Evolutionary conservation across 2,329 filamentous ascomycete species (phyloP), one percentile per base, ranked within the genome.

Genomic region (Hypoxylon sp.): DNA sequence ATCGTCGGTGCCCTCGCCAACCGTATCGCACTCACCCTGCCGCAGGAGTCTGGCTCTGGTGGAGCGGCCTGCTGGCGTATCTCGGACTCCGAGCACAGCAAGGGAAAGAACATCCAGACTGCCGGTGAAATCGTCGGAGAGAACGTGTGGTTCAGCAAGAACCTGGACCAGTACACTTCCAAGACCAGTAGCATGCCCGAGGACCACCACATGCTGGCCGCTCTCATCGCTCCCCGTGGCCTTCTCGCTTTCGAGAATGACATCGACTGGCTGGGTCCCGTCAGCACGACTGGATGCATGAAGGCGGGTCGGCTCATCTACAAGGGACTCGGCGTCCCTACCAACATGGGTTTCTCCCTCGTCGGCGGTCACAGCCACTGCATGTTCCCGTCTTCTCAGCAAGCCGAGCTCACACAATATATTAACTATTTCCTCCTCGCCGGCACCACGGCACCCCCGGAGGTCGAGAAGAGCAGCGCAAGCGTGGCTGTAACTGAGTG

Each of bases 1-100:
- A 81, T 90, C n/a, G 86, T 84, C 3, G 87, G 87, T 14, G 88
- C 88, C 2, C 81, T 90, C 22, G 86, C 88, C 66, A 75, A 81
- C 59, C 87, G 88, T 46, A 87, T 90, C 66, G 87, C 85, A 17
- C 82, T 91, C 35, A 88, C 87, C 13, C 82, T 91, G 37, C 87
- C 88, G 0, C 88, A 90, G 76, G 88, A 90, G 78, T 88, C 86
- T 5, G 88, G 88, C 19, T 85, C 87, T 0, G 88, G 88, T 59
- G 88, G 87, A 44, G 83, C 87, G 19, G 87, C 86, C 14, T 90
- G 87, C 80, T 90, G 88, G 87, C 85, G 87, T 63, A 82, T 88
- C 71, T 84, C 82, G 3, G 83, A 86, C 73, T 75, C 78, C 39
- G 78, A 88, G 75, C 84, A 88, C 72, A 76, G 75, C 62, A 78